Base-by-base conservation (phyloP, 2,329 filamentous ascomycete species). In the Fusarium lateritium region DNA sequence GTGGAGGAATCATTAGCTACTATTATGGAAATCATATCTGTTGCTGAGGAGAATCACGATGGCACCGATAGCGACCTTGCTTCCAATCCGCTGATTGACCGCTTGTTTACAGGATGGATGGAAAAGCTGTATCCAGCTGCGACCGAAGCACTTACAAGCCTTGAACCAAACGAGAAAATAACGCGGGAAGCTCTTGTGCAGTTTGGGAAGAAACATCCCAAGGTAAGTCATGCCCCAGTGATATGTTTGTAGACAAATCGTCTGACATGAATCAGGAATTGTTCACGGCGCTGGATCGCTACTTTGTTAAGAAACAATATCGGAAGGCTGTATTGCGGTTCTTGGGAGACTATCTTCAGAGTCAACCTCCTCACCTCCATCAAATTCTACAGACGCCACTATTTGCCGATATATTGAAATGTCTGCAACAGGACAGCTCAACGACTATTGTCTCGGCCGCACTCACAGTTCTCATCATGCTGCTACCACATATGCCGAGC, bases 301-400 rank as follows among this genome's bases (percentile, higher is more conserved):
- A 90, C 65, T 86, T 96, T 62, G 82, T 91, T 26, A 87, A 88
- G 65, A 88, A 85, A 65, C 84, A 88, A 21, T 86, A 88, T 62
- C 89, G 93, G 21, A 85, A 89, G 56, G 86, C 88, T 63, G 85
- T 88, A 10, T 79, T 94, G 31, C 86, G 86, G 19, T 84, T 96
- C 13, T 82, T 96, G 17, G 90, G 89, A 74, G 88, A 91, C 44
- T 94, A 94, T 69, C 86, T 96, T 38, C 88, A 91, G 67, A 87
- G 89, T 61, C 91, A 94, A 69, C 91, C 92, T n/a, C 92, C 93
- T 6, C 93, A 94, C 79, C 83, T 96, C 3, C 88, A 96, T 75
- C 84, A 90, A 42, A 87, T 94, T 36, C 80, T 92, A 7, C 86
- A 94, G 69, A 94, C 92, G 2, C 86, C 89, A 0, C 82, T 96